These are phyloP conservation scores for Cystoderma amianthinum DNA, from an alignment of 768 basidiomycete genomes.

Conservation along the genomic window DNA sequence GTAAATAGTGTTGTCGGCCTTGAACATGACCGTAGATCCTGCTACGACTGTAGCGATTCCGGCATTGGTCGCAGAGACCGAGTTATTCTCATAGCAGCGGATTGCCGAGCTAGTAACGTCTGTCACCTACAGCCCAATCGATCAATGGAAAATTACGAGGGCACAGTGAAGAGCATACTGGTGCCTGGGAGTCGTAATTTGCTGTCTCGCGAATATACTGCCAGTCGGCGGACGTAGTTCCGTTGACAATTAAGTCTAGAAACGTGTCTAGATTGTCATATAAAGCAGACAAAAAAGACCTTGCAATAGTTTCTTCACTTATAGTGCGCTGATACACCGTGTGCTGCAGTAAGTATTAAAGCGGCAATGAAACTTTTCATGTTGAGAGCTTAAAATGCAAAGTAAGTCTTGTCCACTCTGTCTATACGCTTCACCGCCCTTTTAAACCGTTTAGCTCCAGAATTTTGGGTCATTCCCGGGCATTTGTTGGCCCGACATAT, in stretches of 20 bases:
- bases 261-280: conserved; percentile 46
- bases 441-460: no score
- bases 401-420: no score
- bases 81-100: conserved; percentile 39
- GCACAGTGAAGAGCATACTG: conserved; percentile 16
- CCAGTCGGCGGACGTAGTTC: conserved; percentile 30
- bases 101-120: conserved; percentile 41
- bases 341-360: conserved; percentile 11
- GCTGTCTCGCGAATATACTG: conserved; percentile 35
- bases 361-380: no score
- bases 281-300: not conserved
- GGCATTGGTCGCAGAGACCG: conserved; percentile 29
- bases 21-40: conserved; percentile 35
- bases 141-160: not conserved
- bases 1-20: conserved; percentile 33
- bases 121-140: conserved; percentile 25
- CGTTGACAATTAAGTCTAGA: conserved; percentile 32
- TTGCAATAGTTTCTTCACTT: conserved; percentile 2
- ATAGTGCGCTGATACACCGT: conserved; percentile 17
- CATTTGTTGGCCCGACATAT: no score
- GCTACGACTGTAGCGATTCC: conserved; percentile 36
- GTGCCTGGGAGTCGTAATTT: conserved; percentile 34
- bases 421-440: no score
- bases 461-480: no score
- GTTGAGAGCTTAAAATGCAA: no score